Conservation (phyloP, 2,329 filamentous ascomycete species). For the Endoconidiophora laricicola region DNA sequence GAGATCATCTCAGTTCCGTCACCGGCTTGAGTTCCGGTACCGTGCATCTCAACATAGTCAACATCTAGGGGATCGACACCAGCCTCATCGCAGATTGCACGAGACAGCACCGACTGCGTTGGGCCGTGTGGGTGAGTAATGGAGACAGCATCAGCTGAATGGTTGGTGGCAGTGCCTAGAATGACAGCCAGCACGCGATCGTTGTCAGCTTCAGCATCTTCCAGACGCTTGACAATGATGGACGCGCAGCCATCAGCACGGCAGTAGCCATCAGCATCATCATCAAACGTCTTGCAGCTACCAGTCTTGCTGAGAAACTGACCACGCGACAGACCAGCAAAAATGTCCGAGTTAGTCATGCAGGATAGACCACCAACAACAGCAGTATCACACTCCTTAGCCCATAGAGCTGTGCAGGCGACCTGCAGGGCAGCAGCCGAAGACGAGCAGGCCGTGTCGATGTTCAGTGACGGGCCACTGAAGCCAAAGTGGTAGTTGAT, state of each 20-base stretch:
- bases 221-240: constrained; percentile 61
- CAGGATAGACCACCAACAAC: constrained; percentile 65
- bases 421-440: constrained; percentile 56
- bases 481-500: constrained; percentile 73
- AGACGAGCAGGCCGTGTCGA: constrained; percentile 65
- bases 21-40: constrained; percentile 72
- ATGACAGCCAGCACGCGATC: constrained; percentile 67
- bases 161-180: constrained; percentile 59
- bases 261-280: constrained; percentile 68
- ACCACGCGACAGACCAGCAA: constrained; percentile 56
- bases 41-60: constrained; percentile 79
- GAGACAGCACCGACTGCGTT: constrained; percentile 56
- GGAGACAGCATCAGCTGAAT: constrained; percentile 64
- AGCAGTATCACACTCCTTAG: constrained; percentile 64
- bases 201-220: constrained; percentile 60
- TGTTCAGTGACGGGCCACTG: constrained; percentile 52
- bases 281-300: constrained; percentile 66
- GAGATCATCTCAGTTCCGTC: constrained; percentile 71
- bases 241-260: constrained; percentile 61
- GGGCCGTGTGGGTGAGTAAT: constrained; percentile 72
- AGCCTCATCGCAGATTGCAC: constrained; percentile 52
- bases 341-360: constrained; percentile 67
- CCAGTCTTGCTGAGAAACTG: constrained; percentile 66
- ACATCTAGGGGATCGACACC: constrained; percentile 62
- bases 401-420: constrained; percentile 54